Percentiles rank a stretch among this genome's conserved stretches.
These are phyloP conservation scores for Aspergillus tubingensis DNA, from an alignment of 2,329 filamentous ascomycete species.

Conservation along the genomic window DNA sequence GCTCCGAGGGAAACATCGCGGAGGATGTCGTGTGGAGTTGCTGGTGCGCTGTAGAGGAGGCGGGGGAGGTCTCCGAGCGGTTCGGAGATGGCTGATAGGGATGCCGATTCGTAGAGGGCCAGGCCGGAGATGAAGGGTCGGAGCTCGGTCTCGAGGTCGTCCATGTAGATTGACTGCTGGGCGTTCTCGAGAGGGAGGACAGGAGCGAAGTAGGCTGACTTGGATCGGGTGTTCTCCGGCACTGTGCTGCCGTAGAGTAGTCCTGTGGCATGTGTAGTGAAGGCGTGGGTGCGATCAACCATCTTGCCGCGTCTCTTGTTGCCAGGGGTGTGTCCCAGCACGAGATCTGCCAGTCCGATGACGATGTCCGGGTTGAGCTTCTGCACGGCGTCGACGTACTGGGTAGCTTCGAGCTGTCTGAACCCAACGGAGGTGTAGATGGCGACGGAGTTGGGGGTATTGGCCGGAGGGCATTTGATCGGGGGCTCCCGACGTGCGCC, in stretches of 20 bases:
- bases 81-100: conserved; percentile 67
- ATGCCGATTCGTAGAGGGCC: conserved; percentile 73
- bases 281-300: conserved; percentile 80
- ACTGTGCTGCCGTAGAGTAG: conserved; percentile 41
- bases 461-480: conserved; percentile 67
- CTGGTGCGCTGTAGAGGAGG: conserved; percentile 70
- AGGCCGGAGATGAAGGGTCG: conserved; percentile 64
- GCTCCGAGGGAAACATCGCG: conserved; percentile 74
- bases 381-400: conserved; percentile 67
- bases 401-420: conserved; percentile 65
- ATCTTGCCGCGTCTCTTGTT: conserved; percentile 78
- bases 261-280: conserved; percentile 70
- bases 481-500: conserved; percentile 77
- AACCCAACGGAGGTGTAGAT: conserved; percentile 89
- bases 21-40: conserved; percentile 74
- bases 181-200: conserved; percentile 74
- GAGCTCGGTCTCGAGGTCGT: conserved; percentile 67
- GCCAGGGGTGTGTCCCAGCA: conserved; percentile 61
- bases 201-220: conserved; percentile 61
- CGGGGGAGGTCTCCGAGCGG: conserved; percentile 67
- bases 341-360: conserved; percentile 73
- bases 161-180: conserved; percentile 78
- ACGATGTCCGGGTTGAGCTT: conserved; percentile 77
- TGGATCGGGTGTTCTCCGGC: conserved; percentile 27
- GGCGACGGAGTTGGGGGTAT: conserved; percentile 70